phyloP scores from a whole-genome alignment of 345 rosid genomes.

The Arabidopsis arenosa region DNA sequence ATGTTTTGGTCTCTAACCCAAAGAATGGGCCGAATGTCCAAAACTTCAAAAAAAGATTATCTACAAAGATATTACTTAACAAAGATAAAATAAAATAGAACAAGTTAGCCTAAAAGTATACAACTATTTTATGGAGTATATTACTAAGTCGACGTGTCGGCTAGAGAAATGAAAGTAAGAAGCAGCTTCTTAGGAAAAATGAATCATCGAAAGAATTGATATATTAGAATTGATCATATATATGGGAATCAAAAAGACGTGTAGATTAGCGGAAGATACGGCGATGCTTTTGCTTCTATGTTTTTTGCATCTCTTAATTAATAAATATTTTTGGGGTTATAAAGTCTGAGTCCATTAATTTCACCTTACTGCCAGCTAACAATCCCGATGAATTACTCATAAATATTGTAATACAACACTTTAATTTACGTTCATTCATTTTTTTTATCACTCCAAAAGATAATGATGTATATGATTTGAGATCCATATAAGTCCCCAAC shows the following conservation, averaged over 20 bases:
- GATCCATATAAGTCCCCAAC: slow-evolving; percentile 35
- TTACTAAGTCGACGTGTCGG: slow-evolving; percentile 42
- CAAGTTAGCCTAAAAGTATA: slow-evolving; percentile 2
- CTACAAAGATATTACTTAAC: slow-evolving; percentile 6
- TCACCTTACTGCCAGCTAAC: slow-evolving; percentile 51
- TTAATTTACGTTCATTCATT: slow-evolving; percentile 32
- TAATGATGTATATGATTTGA: slow-evolving; percentile 37
- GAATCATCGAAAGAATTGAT: slow-evolving; percentile 31
- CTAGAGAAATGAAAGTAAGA: slow-evolving; percentile 38
- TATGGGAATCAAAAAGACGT: slow-evolving; percentile 47
- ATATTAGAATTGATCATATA: slow-evolving; percentile 34
- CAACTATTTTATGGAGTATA: slow-evolving; percentile 18
- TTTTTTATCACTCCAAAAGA: slow-evolving; percentile 20
- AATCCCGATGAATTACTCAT: slow-evolving; percentile 48
- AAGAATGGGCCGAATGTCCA: background rate
- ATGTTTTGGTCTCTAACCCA: background rate
- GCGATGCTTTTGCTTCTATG: slow-evolving; percentile 47
- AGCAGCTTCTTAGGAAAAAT: slow-evolving; percentile 34
- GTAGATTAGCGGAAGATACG: slow-evolving; percentile 51
- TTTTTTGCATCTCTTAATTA: slow-evolving; percentile 38
- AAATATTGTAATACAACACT: slow-evolving; percentile 32
- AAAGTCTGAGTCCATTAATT: slow-evolving; percentile 47
- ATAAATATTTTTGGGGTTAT: slow-evolving; percentile 31
- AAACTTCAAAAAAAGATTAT: background rate
- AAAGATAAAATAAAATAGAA: background rate